Conservation (phyloP, 306 rosid species). For the Chamaecrista fasciculata region DNA sequence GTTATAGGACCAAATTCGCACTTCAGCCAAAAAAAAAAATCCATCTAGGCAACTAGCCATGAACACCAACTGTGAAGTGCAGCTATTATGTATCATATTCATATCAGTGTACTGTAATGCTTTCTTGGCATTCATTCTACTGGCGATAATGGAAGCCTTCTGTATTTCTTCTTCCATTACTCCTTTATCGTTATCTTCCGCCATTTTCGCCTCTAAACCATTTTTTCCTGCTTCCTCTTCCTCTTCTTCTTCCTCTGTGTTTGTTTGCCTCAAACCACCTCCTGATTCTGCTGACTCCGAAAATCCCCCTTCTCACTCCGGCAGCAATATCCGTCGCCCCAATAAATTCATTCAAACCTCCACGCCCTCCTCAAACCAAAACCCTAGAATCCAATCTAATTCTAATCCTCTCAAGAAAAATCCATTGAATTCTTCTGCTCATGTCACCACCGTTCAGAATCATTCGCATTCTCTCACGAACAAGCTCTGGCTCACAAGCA, state of each 20-base stretch:
- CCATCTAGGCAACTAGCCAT: no score
- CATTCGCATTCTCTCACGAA: conserved; percentile 44
- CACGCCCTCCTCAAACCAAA: conserved; percentile 26
- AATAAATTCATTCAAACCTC: conserved; percentile 47
- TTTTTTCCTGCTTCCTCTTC: not conserved
- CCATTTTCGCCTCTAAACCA: not conserved
- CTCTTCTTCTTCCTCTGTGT: conserved; percentile 30
- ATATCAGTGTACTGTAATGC: no score
- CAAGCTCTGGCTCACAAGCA: conserved; percentile 88
- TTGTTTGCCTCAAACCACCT: conserved; percentile 49
- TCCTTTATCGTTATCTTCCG: conserved; percentile 29
- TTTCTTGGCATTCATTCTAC: not conserved
- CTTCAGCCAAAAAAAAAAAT: no score
- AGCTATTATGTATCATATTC: no score
- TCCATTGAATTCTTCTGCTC: conserved; percentile 30
- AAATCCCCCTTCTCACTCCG: conserved; percentile 29
- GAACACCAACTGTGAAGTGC: no score
- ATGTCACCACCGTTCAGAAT: conserved; percentile 16
- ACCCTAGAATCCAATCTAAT: conserved; percentile 42
- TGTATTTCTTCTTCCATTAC: conserved; percentile 29
- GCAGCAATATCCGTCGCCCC: conserved; percentile 66
- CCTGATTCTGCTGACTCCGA: conserved; percentile 37
- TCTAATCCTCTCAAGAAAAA: conserved; percentile 57
- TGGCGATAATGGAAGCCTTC: conserved; percentile 56
- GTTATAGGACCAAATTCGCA: no score